Percentiles rank a stretch among this genome's conserved stretches.
Evolutionary conservation across 2,329 filamentous ascomycete species (phyloP).

Genomic region (Chaetothyriales sp.): DNA sequence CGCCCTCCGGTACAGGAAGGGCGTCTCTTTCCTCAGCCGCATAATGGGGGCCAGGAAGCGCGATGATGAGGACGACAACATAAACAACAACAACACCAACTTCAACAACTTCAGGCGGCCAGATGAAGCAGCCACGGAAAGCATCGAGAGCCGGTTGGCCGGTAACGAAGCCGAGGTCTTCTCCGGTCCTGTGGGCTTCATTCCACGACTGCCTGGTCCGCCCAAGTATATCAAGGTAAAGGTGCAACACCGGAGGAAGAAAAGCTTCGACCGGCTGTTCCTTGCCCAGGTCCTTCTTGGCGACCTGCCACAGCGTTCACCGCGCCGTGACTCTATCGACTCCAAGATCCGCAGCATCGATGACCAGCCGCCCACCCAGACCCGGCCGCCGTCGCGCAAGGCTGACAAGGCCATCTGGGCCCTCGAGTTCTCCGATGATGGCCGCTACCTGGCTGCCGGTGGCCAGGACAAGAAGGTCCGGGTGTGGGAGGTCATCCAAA

Average conservation of each 20-base stretch:
- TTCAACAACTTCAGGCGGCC: constrained; percentile 23
- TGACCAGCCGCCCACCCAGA: constrained; percentile 14
- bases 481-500: constrained; percentile 78
- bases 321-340: constrained; percentile 20
- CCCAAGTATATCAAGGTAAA: constrained; percentile 81
- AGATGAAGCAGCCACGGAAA: constrained; percentile 51
- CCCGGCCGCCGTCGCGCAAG: constrained; percentile 16
- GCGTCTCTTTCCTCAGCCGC: constrained; percentile 76
- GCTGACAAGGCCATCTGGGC: constrained; percentile 68
- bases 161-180: constrained; percentile 74
- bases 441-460: constrained; percentile 77
- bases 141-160: constrained; percentile 55
- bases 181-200: constrained; percentile 64
- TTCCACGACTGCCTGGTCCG: constrained; percentile 74
- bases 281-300: constrained; percentile 76
- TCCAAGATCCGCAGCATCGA: constrained; percentile 15
- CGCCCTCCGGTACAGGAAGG: constrained; percentile 45
- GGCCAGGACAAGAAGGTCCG: constrained; percentile 76
- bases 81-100: too few relatives aligned
- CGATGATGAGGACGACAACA: constrained; percentile 26
- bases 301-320: constrained; percentile 28
- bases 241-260: constrained; percentile 61
- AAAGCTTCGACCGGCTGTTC: constrained; percentile 76
- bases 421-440: constrained; percentile 82
- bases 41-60: constrained; percentile 67